These are phyloP conservation scores for Camelina laxa DNA, from an alignment of 345 rosid genomes.

Conservation along the genomic window DNA sequence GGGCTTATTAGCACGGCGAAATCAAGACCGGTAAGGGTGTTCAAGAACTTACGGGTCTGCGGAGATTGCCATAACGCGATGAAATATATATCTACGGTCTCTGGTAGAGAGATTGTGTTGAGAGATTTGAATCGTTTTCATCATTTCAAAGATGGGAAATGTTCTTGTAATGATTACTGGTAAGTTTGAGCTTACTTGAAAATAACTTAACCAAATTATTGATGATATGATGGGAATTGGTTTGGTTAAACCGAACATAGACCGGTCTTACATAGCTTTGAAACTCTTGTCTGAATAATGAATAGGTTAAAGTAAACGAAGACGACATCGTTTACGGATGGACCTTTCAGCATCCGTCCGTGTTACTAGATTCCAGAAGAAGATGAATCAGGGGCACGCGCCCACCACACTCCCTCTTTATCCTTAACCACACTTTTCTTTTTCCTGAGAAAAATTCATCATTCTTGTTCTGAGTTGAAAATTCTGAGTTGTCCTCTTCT, in stretches of 20 bases:
- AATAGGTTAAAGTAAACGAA: not conserved
- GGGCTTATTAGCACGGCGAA: slow-evolving; percentile 63
- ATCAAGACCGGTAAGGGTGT: slow-evolving; percentile 64
- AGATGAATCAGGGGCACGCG: slow-evolving; percentile 39
- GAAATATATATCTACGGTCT: slow-evolving; percentile 60
- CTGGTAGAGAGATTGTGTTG: slow-evolving; percentile 67
- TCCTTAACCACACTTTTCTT: slow-evolving; percentile 31
- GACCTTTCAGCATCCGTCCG: not conserved
- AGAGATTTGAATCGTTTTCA: slow-evolving; percentile 81
- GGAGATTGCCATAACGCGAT: slow-evolving; percentile 79
- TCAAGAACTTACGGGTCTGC: slow-evolving; percentile 71
- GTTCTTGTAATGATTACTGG: slow-evolving; percentile 87
- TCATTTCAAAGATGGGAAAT: slow-evolving; percentile 71
- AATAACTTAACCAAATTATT: too few species aligned
- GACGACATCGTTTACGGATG: not conserved
- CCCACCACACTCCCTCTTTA: slow-evolving; percentile 44
- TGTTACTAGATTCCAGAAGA: slow-evolving; percentile 1
- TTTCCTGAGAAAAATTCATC: not conserved
- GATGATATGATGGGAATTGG: too few species aligned
- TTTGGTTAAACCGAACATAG: slow-evolving; percentile 5
- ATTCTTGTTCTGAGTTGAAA: slow-evolving; percentile 29
- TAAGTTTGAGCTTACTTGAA: slow-evolving; percentile 34
- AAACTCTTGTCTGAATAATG: not conserved
- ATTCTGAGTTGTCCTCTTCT: slow-evolving; percentile 33
- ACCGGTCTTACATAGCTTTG: not conserved